Evolutionary conservation across 2,329 filamentous ascomycete species (phyloP), one percentile per base, ranked within the genome.

Genomic region (Dothistroma septosporum): DNA sequence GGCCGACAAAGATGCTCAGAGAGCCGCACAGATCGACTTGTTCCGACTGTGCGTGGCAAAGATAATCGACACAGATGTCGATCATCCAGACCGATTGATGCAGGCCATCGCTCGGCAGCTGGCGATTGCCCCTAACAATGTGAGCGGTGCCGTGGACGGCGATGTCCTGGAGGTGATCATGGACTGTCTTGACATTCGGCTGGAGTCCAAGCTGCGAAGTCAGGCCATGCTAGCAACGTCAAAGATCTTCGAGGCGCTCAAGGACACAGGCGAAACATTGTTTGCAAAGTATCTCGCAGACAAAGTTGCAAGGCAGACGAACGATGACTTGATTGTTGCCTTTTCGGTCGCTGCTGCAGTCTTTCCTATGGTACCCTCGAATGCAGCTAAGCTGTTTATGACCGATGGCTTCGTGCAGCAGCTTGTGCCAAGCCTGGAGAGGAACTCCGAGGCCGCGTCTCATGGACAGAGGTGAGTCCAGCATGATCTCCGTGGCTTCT

Each of bases 291-390:
- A 94, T 73, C 89, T 97, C 73, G 87, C 87, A 57, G 80, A 84
- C 16, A 86, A 88, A 57, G 81, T 96, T 16, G 78, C 83, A 66
- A 86, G 88, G 64, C 87, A 87, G 56, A 93, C 89, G 24, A 90
- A 92, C 65, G 92, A 97, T 70, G 91, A 96, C 75, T 85, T 95
- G 66, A 91, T 96, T 58, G 82, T 94, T 54, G 92, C 92, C 6
- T 97, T 97, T 74, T 97, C 92, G 57, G 92, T 92, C n/a, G 91
- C 92, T 6, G 86, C 92, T 1, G 86, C 87, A 22, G 85, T 95
- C 9, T 99, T 99, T 73, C 92, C 94, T 1, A 84, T 99, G 56
- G 86, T 90, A 2, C 89, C 91, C 2, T 84, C 87, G 58, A 83
- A 90, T 48, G 90, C 88, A 1, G 83, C 90, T 2, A 82, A 86